phyloP scores from a whole-genome alignment of 2,329 filamentous ascomycete genomes.

The Didymella glomerata region DNA sequence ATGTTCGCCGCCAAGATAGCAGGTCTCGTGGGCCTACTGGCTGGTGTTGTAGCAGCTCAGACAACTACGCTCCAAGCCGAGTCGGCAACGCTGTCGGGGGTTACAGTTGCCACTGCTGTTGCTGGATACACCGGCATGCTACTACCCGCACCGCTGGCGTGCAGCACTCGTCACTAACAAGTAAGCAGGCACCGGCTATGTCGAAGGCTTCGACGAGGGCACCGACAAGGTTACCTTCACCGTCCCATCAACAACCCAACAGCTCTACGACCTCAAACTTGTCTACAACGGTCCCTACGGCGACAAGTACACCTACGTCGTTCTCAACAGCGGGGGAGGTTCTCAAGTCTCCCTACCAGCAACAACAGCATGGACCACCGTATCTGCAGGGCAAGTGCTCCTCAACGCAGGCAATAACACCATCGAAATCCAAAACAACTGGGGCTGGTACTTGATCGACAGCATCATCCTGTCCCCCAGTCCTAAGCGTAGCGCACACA shows the following conservation, averaged over 20 bases:
- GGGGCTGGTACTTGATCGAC: conserved; percentile 61
- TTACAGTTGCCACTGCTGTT: conserved; percentile 51
- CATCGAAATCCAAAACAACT: conserved; percentile 58
- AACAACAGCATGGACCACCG: conserved; percentile 51
- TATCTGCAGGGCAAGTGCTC: conserved; percentile 57
- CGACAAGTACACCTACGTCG: conserved; percentile 56
- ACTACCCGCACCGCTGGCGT: too few relatives aligned
- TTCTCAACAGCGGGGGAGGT: conserved; percentile 55
- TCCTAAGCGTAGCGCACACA: conserved; percentile 50
- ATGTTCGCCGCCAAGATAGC: conserved; percentile 11
- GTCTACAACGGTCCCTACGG: conserved; percentile 58
- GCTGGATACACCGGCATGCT: conserved; percentile 52
- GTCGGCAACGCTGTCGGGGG: conserved; percentile 53
- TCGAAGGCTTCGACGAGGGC: conserved; percentile 56
- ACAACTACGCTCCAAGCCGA: conserved; percentile 52
- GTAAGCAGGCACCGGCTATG: conserved; percentile 56
- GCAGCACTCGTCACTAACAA: too few relatives aligned
- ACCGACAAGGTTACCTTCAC: conserved; percentile 58
- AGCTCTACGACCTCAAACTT: conserved; percentile 57
- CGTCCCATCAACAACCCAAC: conserved; percentile 45
- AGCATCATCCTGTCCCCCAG: conserved; percentile 53
- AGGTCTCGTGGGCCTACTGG: conserved; percentile 13
- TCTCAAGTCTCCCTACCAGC: conserved; percentile 55
- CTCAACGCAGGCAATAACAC: conserved; percentile 56
- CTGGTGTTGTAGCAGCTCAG: conserved; percentile 25